Base-by-base conservation (phyloP, 2,329 filamentous ascomycete species). In the Helotiales sp. region DNA sequence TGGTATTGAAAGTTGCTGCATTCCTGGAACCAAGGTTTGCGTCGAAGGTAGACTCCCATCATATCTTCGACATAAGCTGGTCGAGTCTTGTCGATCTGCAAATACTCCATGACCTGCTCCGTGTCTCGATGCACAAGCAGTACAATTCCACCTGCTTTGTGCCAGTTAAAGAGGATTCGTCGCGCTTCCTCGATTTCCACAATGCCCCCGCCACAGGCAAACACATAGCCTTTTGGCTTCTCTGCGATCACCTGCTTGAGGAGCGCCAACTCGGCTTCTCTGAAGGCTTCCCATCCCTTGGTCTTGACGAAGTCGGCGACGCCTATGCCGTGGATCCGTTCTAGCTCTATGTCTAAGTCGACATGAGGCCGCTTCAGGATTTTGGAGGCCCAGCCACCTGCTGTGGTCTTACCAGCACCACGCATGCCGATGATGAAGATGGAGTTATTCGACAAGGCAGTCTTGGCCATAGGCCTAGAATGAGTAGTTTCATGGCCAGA, bases 371-470 rank as follows among this genome's bases (percentile, higher is more conserved):
- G 86, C 50, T 86, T 84, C 1, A 98, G 78, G 27, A 89, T 82
- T 60, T 83, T 83, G 0, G 89, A 87, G 69, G 95, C 88, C 91
- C 93, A 96, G 13, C 84, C 83, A 53, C 95, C 95, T 33, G 90
- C 89, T 0, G 95, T 99, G 0, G 95, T 97, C 77, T 99, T 99
- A 25, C 95, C 95, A 38, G 93, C 95, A 56, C 95, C 95, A 64
- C 95, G 86, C 95, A 99, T 99, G 9, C 95, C 95, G 65, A 99
- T 93, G 60, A 99, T 88, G 75, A 97, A 92, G 52, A 98, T 87
- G 0, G 93, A 96, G 48, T 83, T 82, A 66, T 84, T 74, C 30
- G 70, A 63, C 29, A 70, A 52, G 1, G 65, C 72, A 50, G 66
- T 72, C 60, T 75, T 77, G 57, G 73, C 73, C 53, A 69, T 64